Evolutionary conservation across 1,284 basidiomycete genomes (phyloP).

Genomic region (Malassezia sp.): DNA sequence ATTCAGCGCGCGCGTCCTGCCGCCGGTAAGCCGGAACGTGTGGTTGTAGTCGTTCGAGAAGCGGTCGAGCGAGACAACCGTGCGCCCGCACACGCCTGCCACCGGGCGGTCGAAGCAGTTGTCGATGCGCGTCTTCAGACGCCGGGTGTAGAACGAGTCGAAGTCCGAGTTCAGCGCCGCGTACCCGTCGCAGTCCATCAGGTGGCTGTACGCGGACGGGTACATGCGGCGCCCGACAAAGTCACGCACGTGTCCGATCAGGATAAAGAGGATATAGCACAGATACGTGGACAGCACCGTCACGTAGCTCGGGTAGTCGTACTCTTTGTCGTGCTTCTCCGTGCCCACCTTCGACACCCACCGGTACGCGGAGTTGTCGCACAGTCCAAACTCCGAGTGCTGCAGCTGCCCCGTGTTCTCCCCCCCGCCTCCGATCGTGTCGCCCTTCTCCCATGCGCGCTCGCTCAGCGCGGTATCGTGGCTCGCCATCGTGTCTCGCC

Average conservation of each 20-base stretch:
- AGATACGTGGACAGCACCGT: constrained; percentile 83
- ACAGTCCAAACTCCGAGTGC: constrained; percentile 77
- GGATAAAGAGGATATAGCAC: constrained; percentile 51
- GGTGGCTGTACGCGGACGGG: constrained; percentile 62
- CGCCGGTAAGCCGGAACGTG: constrained; percentile 67
- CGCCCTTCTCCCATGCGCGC: too few species aligned
- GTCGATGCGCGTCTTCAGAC: constrained; percentile 84
- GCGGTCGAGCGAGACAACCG: constrained; percentile 76
- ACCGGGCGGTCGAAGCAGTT: constrained; percentile 90
- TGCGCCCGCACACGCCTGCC: constrained; percentile 89
- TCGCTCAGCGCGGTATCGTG: too few species aligned
- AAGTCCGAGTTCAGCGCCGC: constrained; percentile 96
- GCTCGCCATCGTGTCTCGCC: too few species aligned
- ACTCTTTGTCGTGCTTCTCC: too few species aligned
- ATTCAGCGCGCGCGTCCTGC: constrained; percentile 75
- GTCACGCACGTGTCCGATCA: constrained; percentile 83
- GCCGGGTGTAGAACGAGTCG: constrained; percentile 96
- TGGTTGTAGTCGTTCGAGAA: constrained; percentile 69
- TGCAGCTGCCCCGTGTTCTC: constrained; percentile 23
- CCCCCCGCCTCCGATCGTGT: not conserved
- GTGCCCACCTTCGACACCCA: too few species aligned
- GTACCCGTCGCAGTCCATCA: constrained; percentile 51
- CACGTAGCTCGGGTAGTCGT: constrained; percentile 73
- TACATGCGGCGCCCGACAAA: constrained; percentile 81
- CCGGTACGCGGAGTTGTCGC: constrained; percentile 60